Base-by-base conservation (phyloP, 164 flowering plant genomes). In the Vitis rotundifolia region DNA sequence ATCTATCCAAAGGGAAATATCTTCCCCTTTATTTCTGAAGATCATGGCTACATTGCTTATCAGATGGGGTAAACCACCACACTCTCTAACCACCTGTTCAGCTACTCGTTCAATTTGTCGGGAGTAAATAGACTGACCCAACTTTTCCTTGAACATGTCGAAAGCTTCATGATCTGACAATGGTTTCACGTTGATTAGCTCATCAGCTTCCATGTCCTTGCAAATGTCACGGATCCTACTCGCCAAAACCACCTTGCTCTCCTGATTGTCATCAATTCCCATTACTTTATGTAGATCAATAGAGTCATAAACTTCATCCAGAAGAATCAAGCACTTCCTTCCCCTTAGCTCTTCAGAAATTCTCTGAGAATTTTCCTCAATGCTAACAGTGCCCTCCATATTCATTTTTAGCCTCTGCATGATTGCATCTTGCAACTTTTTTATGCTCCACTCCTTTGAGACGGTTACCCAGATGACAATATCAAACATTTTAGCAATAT, bases 401-500 rank as follows among this genome's bases (percentile, higher is more conserved):
- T 31, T 14, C 44, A 71, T 14, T 11, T 13, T 19, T 22, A 73
- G 49, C 11, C 52, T 9, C 9, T 52, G 18, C 11, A 48, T 55
- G 18, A 71, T 68, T 14, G 50, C 72, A 0, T 26, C n/a, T 56
- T 71, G 74, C 48, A 76, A 8, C 60, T 31, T 76, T 49, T 59
- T 60, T 14, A 62, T 13, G 51, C 65, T 50, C 53, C 47, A n/a
- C 12, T 66, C 51, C 2, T 49, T 49, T 11, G 75, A 54, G 11
- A 63, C 65, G 13, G 37, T 66, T 9, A 76, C 68, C 61, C 44
- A 76, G 19, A 76, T 68, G 63, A 72, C 76, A 51, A 63, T 9
- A 2, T 65, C 61, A 69, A 77, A 77, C 59, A 73, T 59, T 56
- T 73, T 61, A 13, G 8, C 14, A 15, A 68, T 59, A 12, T 65